Base-by-base conservation (phyloP, 1,284 basidiomycete genomes). In the Leccinum subrobustum region DNA sequence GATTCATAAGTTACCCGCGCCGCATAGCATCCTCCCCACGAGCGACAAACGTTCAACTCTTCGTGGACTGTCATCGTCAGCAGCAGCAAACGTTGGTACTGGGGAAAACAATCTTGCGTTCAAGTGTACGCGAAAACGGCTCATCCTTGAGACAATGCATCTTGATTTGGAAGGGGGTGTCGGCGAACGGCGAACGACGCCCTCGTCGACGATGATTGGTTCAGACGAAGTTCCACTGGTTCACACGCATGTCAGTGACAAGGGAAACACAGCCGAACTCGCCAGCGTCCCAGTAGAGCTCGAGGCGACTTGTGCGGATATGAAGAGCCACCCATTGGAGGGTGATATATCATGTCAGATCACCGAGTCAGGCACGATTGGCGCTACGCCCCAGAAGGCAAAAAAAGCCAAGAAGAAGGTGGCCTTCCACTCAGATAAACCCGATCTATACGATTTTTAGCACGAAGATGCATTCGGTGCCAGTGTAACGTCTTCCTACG, bases 21-120 rank as follows among this genome's bases (percentile, higher is more conserved):
- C 85, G 1, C 83, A 87, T 58, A 86, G 86, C 23, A 79, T 92
- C 50, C 77, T 88, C 52, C 80, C 92, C 3, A 85, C 89, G 3
- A 92, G 88, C 66, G 89, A 90, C 70, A 88, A 83, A 68, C 87
- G 85, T 65, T 96, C 91, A 18, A 81, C 82, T 4, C 79, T 96
- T 51, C 88, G 92, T 16, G 93, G 92, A 9, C 76, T 93, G 51
- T 81, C 78, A 39, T 81, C 81, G 2, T 80, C 83, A 53, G 83
- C 79, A 53, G 79, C 79, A 27, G 75, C 77, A 9, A 71, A 72
- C 7, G 78, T 78, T 23, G 84, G 85, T 1, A 82, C 83, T 20
- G 91, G 93, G 14, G 95, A 98, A 75, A 98, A 98, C 75, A 98
- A 98, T 69, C 82, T 99, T 16, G 95, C 92, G 6, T 99, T 98